Evolutionary conservation across 192 early-diverging fungal genomes (phyloP).

Genomic region (Entomortierella lignicola): DNA sequence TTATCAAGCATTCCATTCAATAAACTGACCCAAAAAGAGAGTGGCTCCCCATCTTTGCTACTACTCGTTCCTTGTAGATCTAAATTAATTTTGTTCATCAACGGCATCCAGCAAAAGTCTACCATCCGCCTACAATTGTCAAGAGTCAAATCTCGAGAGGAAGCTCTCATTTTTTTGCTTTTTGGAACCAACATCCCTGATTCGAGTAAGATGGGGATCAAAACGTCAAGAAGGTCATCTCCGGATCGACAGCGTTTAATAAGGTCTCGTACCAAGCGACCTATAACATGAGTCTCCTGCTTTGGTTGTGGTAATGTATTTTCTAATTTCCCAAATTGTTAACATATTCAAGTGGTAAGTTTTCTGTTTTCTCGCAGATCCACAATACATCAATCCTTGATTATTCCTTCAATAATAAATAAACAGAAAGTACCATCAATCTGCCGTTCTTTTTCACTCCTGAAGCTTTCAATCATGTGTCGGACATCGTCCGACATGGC

Average conservation of each 20-base stretch:
- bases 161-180: slow-evolving; percentile 26
- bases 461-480: slow-evolving; percentile 21
- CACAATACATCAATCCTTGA: too few species aligned
- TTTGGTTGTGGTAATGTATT: slow-evolving; percentile 33
- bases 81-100: slow-evolving; percentile 23
- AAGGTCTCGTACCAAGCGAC: slow-evolving; percentile 28
- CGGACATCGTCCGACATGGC: slow-evolving; percentile 37
- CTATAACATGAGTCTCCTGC: slow-evolving; percentile 8
- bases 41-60: slow-evolving; percentile 22
- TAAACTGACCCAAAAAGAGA: slow-evolving; percentile 42
- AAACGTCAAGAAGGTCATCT: slow-evolving; percentile 16
- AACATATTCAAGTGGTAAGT: too few species aligned
- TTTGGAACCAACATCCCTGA: slow-evolving; percentile 45
- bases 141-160: slow-evolving; percentile 31
- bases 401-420: not conserved
- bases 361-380: too few species aligned
- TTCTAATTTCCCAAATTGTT: slow-evolving; percentile 11
- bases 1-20: slow-evolving; percentile 39
- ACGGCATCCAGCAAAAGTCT: slow-evolving; percentile 46
- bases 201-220: slow-evolving; percentile 38
- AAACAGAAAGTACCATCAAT: slow-evolving; percentile 30
- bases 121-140: slow-evolving; percentile 31
- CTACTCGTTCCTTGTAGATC: slow-evolving; percentile 13
- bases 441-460: slow-evolving; percentile 28
- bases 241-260: slow-evolving; percentile 47